A percentile compares a stretch with the other conserved stretches of the same genome.
phyloP scores from a whole-genome alignment of 371 early-diverging fungal species.

The Furculomyces boomerangus region DNA sequence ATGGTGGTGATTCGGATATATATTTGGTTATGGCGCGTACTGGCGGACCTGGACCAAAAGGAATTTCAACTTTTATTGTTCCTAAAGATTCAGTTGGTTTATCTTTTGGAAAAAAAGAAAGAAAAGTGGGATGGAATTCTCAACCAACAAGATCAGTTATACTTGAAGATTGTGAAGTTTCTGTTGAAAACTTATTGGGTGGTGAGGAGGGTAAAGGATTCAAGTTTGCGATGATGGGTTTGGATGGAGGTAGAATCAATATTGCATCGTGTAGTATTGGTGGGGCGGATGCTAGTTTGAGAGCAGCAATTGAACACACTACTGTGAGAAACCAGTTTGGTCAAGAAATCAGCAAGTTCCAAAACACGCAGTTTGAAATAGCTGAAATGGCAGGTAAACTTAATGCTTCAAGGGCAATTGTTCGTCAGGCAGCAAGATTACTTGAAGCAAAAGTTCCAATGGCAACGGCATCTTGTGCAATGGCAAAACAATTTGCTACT shows the following conservation, averaged over 20 bases:
- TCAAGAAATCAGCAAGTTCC: constrained; percentile 25
- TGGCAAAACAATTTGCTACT: constrained; percentile 36
- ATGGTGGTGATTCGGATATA: constrained; percentile 36
- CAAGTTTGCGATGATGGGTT: constrained; percentile 41
- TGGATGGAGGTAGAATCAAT: constrained; percentile 42
- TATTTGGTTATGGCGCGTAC: constrained; percentile 48
- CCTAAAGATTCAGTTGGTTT: constrained; percentile 36
- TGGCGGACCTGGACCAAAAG: constrained; percentile 38
- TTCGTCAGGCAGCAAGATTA: constrained; percentile 34
- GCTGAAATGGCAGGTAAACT: constrained; percentile 37
- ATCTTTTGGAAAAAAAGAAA: constrained; percentile 44
- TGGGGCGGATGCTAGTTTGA: constrained; percentile 36
- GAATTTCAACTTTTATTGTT: constrained; percentile 34
- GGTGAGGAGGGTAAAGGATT: constrained; percentile 34
- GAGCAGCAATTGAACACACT: constrained; percentile 31
- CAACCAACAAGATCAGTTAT: constrained; percentile 37
- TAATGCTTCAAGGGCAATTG: constrained; percentile 29
- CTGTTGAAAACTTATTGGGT: constrained; percentile 31
- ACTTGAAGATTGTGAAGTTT: constrained; percentile 35
- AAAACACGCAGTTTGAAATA: constrained; percentile 36
- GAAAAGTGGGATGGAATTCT: constrained; percentile 42
- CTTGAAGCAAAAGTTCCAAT: constrained; percentile 20
- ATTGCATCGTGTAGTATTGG: constrained; percentile 41
- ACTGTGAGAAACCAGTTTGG: constrained; percentile 37
- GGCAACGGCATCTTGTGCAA: constrained; percentile 17